Evolutionary conservation across 805 yeast species (phyloP), one percentile per base, ranked within the genome.

Genomic region (Clavispora fructus): DNA sequence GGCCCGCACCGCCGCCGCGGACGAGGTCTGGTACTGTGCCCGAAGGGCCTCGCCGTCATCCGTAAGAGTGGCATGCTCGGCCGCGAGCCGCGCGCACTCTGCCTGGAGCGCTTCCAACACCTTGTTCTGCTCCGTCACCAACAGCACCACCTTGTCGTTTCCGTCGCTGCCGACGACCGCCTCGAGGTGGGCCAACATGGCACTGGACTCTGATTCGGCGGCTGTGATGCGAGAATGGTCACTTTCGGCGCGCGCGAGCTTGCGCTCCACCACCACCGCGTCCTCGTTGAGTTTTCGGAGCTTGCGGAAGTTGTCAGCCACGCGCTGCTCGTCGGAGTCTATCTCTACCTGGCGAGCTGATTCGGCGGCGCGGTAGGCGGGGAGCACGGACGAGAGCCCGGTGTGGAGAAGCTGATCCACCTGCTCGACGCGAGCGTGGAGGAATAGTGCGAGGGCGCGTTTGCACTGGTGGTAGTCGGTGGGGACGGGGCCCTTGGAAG

Each of bases 301-400:
- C 31, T 59, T 58, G 42, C 74, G 72, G 55, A 73, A 79, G 10
- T 57, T 45, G 1, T 59, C 61, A 3, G 78, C 82, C 25, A 75
- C 70, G 29, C 62, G 59, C 2, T 62, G 65, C 42, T 70, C 75
- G 40, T 63, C 64, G 1, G 49, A 45, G 50, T 71, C 77, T 32
- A 59, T 60, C 14, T 57, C 51, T 3, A 57, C 44, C 46, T 71
- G 77, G 17, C 71, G 49, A 32, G 51, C 45, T 1, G 69, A 55
- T 46, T 70, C 74, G 4, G 44, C 32, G 12, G 45, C 45, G 39
- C 71, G 52, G 2, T 56, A 48, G 2, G 42, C 38, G 0, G 69
- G 67, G 3, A 70, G 43, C 9, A 49, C 48, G 7, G 48, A 43
- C 2, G 39, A 39, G 11, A 51, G 44, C 2, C 60, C 55, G 0